These are phyloP conservation scores for Vigna reflexopilosa DNA, from an alignment of 306 rosid genomes.

Conservation along the genomic window DNA sequence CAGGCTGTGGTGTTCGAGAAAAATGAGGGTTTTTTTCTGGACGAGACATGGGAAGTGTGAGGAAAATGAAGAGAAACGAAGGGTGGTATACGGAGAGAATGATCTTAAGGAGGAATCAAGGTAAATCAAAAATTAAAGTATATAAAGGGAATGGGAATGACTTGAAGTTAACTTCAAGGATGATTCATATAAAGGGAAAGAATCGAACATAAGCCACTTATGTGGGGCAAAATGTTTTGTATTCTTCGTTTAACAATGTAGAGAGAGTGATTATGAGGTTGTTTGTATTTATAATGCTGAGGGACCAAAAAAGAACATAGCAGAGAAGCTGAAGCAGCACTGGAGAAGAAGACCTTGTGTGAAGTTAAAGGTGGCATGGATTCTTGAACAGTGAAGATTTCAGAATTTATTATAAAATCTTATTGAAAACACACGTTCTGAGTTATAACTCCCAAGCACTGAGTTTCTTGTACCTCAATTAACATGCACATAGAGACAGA, in stretches of 20 bases:
- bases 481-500: neutral
- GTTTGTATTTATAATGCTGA: too few relatives aligned
- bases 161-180: slow-evolving; percentile 87
- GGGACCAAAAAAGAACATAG: too few relatives aligned
- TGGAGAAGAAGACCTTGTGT: neutral
- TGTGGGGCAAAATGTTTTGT: slow-evolving; percentile 56
- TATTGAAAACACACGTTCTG: neutral
- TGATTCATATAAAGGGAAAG: slow-evolving; percentile 75
- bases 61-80: slow-evolving; percentile 36
- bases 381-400: neutral
- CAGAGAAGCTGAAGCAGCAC: neutral
- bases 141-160: slow-evolving; percentile 61
- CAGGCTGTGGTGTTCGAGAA: slow-evolving; percentile 45
- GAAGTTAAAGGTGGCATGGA: slow-evolving; percentile 2
- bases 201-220: slow-evolving; percentile 61
- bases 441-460: neutral
- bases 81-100: slow-evolving; percentile 30
- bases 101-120: slow-evolving; percentile 40
- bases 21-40: slow-evolving; percentile 84
- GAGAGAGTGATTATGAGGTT: neutral
- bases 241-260: neutral
- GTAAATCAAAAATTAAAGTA: slow-evolving; percentile 34
- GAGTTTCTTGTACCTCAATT: slow-evolving; percentile 34
- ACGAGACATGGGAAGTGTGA: slow-evolving; percentile 53
- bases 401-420: too few relatives aligned